Percentiles rank a stretch among this genome's conserved stretches.
These are phyloP conservation scores for Chaetomium tenue DNA, from an alignment of 495 filamentous ascomycete genomes.

Conservation along the genomic window DNA sequence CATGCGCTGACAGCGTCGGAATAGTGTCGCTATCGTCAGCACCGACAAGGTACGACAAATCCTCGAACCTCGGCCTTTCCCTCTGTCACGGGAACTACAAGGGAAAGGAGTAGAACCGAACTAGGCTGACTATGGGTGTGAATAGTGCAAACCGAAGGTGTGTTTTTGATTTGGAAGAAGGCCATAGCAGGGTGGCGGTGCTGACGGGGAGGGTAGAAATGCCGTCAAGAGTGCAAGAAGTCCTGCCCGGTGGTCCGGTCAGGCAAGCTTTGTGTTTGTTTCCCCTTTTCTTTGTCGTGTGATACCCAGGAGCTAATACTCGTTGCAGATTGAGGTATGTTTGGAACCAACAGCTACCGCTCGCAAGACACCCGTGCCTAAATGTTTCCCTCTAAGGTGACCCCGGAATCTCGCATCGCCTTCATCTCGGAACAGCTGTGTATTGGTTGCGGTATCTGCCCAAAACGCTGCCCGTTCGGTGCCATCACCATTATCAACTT, in stretches of 20 bases:
- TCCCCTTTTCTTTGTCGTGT: not conserved
- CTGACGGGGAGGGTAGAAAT: slow-evolving; percentile 34
- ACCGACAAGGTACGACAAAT: slow-evolving; percentile 77
- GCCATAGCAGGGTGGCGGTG: not conserved
- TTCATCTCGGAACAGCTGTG: slow-evolving; percentile 84
- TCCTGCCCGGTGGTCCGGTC: slow-evolving; percentile 95
- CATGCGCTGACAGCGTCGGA: slow-evolving; percentile 17
- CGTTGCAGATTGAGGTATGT: slow-evolving; percentile 24
- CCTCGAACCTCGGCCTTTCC: not conserved
- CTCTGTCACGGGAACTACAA: slow-evolving; percentile 7
- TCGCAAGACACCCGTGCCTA: slow-evolving; percentile 3
- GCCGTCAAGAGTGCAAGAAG: slow-evolving; percentile 96
- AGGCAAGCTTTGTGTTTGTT: slow-evolving; percentile 75
- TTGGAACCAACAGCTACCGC: not conserved
- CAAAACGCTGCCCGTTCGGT: slow-evolving; percentile 98
- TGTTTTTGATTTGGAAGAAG: not conserved
- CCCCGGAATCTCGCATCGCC: slow-evolving; percentile 84
- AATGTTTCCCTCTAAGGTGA: slow-evolving; percentile 64
- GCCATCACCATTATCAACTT: slow-evolving; percentile 99
- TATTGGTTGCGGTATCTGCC: slow-evolving; percentile 96
- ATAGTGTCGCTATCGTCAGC: slow-evolving; percentile 95
- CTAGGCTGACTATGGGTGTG: slow-evolving; percentile 20
- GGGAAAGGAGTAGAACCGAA: slow-evolving; percentile 5
- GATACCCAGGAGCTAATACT: slow-evolving; percentile 8
- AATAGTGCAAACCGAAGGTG: slow-evolving; percentile 96